Conservation (phyloP, 2,329 filamentous ascomycete species). For the Cercospora janseana region DNA sequence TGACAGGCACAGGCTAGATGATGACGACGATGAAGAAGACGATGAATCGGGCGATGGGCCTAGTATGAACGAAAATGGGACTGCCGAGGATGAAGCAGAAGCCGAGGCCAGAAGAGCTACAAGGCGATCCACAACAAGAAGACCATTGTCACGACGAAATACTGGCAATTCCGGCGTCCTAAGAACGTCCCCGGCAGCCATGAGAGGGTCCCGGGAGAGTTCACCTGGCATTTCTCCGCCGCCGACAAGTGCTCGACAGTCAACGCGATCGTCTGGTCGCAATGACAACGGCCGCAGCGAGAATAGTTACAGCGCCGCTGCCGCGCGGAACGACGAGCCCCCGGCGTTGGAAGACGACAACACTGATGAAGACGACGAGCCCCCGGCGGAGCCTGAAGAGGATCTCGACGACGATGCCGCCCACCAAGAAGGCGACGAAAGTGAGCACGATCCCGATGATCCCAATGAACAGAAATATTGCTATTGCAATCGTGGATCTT, state of each 20-base stretch:
- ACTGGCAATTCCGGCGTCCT: constrained; percentile 22
- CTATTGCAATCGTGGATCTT: constrained; percentile 63
- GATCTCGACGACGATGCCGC: constrained; percentile 30
- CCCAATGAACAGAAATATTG: constrained; percentile 62
- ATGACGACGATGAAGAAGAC: constrained; percentile 38
- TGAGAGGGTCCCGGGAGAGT: constrained; percentile 19
- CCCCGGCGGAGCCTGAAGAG: constrained; percentile 11
- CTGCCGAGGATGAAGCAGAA: constrained; percentile 16
- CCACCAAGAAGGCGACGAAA: constrained; percentile 23
- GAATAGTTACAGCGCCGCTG: constrained; percentile 10
- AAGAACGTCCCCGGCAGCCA: constrained; percentile 21
- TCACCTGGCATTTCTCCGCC: constrained; percentile 24
- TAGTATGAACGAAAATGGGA: constrained; percentile 12
- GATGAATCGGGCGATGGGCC: not conserved
- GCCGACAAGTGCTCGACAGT: constrained; percentile 21
- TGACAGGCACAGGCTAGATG: constrained; percentile 33
- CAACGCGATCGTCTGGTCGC: constrained; percentile 16
- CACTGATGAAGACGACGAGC: constrained; percentile 14
- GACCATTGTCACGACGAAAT: constrained; percentile 24
- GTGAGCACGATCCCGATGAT: constrained; percentile 45
- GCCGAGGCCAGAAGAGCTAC: constrained; percentile 15
- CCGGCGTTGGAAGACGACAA: constrained; percentile 11
- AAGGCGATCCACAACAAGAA: constrained; percentile 21
- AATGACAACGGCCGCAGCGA: constrained; percentile 15
- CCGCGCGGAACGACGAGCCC: constrained; percentile 11